Base-by-base conservation (phyloP, 139 green algal species). In the Chlamydomonas applanata region DNA sequence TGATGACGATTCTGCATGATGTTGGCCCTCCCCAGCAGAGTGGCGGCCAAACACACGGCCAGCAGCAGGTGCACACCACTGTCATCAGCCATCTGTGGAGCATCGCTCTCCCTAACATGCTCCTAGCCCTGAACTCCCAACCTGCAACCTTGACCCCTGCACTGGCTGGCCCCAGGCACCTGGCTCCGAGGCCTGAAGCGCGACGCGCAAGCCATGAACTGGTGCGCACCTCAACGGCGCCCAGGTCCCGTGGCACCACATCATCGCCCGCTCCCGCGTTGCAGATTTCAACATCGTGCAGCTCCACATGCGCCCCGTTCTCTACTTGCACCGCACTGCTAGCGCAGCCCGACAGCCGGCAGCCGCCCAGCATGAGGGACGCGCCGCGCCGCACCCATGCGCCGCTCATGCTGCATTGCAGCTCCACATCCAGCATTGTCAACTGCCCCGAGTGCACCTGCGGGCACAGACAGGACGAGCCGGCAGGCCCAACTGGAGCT, bases 211-310 rank as follows among this genome's bases (percentile, higher is more conserved):
- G n/a, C n/a, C n/a, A n/a, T n/a, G n/a, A n/a, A n/a, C n/a, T n/a
- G n/a, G n/a, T n/a, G n/a, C 34, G 64, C 29, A 82, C 36, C 44
- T 82, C 77, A 52, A 82, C 60, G 11, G 49, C 77, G 22, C 77
- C 77, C 64, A 82, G 77, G 53, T 82, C 77, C 49, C 69, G 60
- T 0, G 77, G 77, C 44, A 82, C 77, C 5, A 82, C 53, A 25
- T 78, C 77, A 29, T 82, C 77, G 2, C 77, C 77, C 17, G 27
- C 30, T 5, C 77, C 77, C 16, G 49, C 71, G 13, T 68, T 59
- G 4, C 19, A 52, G 19, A 82, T 40, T 53, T 75, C 77, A 36
- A 35, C 56, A 9, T 54, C 71, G 9, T 44, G 32, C 76, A 71
- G n/a, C 71, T 78, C 54, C 44, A 78, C 60, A 61, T 63, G 44